Conservation (phyloP, 306 rosid species). For the Aeschynomene evenia region DNA sequence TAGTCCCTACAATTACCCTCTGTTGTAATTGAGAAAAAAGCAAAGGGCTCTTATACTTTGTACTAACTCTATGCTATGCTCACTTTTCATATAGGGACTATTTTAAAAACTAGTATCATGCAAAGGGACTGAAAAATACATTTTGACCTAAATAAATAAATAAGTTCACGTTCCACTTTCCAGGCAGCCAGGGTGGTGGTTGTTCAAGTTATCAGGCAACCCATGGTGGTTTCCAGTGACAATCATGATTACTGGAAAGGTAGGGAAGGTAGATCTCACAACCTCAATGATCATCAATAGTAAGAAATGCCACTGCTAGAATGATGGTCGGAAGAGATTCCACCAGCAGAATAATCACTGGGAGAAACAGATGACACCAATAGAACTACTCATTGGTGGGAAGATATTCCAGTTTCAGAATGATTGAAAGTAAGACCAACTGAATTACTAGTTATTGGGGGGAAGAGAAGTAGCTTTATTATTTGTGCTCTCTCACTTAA, state of each 20-base stretch:
- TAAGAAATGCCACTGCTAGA: not conserved
- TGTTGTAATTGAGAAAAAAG: no score
- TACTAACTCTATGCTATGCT: no score
- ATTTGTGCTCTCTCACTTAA: not conserved
- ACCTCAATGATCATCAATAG: not conserved
- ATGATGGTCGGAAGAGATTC: not conserved
- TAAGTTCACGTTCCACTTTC: not conserved
- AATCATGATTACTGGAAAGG: not conserved
- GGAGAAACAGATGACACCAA: not conserved
- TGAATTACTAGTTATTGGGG: not conserved
- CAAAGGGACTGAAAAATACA: no score
- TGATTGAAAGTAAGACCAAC: not conserved
- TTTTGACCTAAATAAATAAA: not conserved
- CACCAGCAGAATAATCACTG: not conserved
- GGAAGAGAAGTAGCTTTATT: not conserved
- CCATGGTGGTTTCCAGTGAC: not conserved
- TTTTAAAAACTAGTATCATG: no score
- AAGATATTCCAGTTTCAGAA: not conserved
- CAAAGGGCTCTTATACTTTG: no score
- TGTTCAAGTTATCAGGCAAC: not conserved
- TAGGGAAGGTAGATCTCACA: not conserved
- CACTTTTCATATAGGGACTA: no score
- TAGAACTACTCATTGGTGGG: not conserved
- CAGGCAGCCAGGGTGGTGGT: not conserved
- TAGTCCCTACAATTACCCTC: no score